These are phyloP conservation scores for Candida sojae DNA, from an alignment of 1,139 yeast species.

Conservation along the genomic window DNA sequence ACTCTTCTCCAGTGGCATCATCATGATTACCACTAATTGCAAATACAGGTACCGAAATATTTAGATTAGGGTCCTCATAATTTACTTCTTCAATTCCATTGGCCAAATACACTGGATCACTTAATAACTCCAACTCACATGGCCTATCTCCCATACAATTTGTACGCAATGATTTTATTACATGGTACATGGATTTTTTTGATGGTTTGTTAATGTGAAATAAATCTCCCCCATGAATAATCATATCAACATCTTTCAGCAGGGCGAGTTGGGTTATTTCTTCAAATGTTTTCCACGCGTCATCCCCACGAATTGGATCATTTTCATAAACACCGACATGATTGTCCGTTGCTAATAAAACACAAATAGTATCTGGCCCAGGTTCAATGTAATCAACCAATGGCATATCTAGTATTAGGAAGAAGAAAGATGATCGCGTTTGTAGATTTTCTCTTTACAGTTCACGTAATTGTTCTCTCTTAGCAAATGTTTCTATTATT, in stretches of 20 bases:
- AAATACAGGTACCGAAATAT: conserved; percentile 89
- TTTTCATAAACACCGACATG: conserved; percentile 93
- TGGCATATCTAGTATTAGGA: conserved; percentile 29
- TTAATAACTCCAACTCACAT: conserved; percentile 78
- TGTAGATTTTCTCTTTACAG: no score
- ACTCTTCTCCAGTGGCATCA: conserved; percentile 88
- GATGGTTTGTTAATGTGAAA: conserved; percentile 90
- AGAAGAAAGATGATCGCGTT: not conserved
- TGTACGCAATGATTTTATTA: conserved; percentile 67
- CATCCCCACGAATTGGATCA: conserved; percentile 90
- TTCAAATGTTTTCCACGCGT: conserved; percentile 82
- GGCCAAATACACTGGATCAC: conserved; percentile 69
- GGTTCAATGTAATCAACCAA: conserved; percentile 35
- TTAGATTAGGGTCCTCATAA: conserved; percentile 87
- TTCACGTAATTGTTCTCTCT: no score
- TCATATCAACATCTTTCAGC: conserved; percentile 78
- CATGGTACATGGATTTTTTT: conserved; percentile 83
- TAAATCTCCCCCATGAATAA: conserved; percentile 89
- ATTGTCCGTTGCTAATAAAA: conserved; percentile 89
- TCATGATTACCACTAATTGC: conserved; percentile 97
- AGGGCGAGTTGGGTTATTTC: conserved; percentile 80
- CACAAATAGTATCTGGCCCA: conserved; percentile 67
- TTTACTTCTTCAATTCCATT: conserved; percentile 70
- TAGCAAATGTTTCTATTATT: no score
- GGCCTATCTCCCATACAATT: conserved; percentile 88